phyloP scores from a whole-genome alignment of 2,329 filamentous ascomycete species.

The Pestalotiopsis sp. region DNA sequence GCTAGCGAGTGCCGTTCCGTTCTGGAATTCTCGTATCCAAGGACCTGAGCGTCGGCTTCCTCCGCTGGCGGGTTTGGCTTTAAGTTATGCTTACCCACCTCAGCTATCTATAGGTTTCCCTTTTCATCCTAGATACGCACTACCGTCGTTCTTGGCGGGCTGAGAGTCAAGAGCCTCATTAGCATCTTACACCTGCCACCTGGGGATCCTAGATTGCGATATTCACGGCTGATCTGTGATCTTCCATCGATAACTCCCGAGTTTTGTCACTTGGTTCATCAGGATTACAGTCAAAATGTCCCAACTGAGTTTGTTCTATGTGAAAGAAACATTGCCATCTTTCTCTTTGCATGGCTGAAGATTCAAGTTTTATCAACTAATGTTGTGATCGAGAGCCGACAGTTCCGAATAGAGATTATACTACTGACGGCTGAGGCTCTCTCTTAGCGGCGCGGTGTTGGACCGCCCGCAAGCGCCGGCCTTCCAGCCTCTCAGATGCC shows the following conservation, averaged over 20 bases:
- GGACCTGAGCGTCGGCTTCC: not conserved
- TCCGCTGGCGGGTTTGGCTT: not conserved
- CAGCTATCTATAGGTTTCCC: not conserved
- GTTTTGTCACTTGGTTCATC: not conserved
- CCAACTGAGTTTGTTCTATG: not conserved
- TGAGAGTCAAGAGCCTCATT: not conserved
- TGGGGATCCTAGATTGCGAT: not conserved
- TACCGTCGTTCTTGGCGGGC: not conserved
- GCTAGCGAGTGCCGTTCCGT: not conserved
- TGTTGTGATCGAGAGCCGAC: too few relatives aligned
- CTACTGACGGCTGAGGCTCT: too few relatives aligned
- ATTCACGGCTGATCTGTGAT: not conserved
- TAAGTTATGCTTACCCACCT: not conserved
- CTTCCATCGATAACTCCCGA: not conserved
- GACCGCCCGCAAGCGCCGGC: not conserved
- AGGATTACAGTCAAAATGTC: not conserved
- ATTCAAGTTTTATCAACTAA: too few relatives aligned
- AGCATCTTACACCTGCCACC: not conserved
- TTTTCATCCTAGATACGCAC: not conserved
- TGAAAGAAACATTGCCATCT: too few relatives aligned
- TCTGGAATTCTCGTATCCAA: not conserved
- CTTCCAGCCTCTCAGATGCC: not conserved
- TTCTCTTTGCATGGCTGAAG: too few relatives aligned
- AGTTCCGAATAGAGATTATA: too few relatives aligned
- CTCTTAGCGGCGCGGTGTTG: not conserved